Percentiles rank a stretch among this genome's conserved stretches.
Evolutionary conservation across 192 early-diverging fungal species (phyloP).

Genomic region (Dissophora ornata): DNA sequence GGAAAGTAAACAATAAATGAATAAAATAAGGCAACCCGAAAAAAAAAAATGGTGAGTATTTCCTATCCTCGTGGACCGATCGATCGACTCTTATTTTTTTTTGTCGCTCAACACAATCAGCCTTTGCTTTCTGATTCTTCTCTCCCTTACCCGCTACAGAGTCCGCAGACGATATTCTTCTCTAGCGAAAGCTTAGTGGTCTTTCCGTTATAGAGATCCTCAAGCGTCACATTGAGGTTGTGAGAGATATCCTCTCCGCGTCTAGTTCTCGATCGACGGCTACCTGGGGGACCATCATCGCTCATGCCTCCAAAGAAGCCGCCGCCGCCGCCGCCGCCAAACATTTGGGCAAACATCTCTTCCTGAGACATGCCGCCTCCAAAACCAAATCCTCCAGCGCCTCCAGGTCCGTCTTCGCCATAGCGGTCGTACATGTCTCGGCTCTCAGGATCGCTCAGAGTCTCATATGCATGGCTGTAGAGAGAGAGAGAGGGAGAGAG

Average conservation of each 20-base stretch:
- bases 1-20: neutral
- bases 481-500: neutral
- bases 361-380: slow-evolving; percentile 77
- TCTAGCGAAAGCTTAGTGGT: slow-evolving; percentile 83
- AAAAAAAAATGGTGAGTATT: no score
- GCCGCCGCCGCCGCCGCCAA: slow-evolving; percentile 69
- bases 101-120: slow-evolving; percentile 39
- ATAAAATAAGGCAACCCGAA: no score
- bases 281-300: slow-evolving; percentile 11
- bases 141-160: slow-evolving; percentile 68
- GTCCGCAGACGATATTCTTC: slow-evolving; percentile 77
- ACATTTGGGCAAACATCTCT: slow-evolving; percentile 88
- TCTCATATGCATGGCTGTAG: slow-evolving; percentile 84
- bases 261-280: slow-evolving; percentile 48
- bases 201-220: slow-evolving; percentile 95
- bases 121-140: slow-evolving; percentile 22
- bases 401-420: slow-evolving; percentile 88
- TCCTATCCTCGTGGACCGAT: no score
- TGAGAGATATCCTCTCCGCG: slow-evolving; percentile 71
- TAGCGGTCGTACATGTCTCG: slow-evolving; percentile 90
- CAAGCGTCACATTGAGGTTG: slow-evolving; percentile 85
- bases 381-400: slow-evolving; percentile 63
- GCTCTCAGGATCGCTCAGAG: slow-evolving; percentile 83
- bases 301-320: slow-evolving; percentile 55
- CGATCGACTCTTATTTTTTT: neutral